Conservation (phyloP, 139 green algal species). For the Closterium sp. region DNA sequence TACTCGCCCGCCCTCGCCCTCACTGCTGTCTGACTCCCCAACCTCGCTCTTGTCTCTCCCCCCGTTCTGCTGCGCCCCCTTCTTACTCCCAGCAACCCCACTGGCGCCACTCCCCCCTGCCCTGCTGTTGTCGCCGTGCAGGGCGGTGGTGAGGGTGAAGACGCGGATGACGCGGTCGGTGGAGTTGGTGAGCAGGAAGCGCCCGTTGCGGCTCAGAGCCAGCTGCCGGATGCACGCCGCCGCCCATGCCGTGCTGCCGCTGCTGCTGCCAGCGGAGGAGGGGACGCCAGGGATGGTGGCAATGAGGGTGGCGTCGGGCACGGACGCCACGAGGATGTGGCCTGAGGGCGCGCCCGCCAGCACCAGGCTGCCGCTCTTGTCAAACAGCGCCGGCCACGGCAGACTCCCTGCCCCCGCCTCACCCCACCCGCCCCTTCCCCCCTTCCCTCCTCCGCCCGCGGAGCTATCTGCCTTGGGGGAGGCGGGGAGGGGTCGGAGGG, state of each 20-base stretch:
- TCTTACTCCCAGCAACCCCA: neutral
- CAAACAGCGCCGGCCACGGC: neutral
- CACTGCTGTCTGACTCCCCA: neutral
- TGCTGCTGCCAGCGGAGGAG: neutral
- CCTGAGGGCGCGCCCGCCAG: neutral
- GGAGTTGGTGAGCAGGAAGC: constrained; percentile 70
- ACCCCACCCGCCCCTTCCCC: neutral
- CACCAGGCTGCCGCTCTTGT: neutral
- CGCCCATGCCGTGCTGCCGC: neutral
- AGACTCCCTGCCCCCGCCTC: neutral
- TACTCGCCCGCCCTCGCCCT: neutral
- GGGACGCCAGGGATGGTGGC: neutral
- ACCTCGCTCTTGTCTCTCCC: neutral
- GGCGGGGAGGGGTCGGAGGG: neutral
- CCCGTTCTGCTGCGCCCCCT: neutral
- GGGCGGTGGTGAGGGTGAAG: constrained; percentile 34
- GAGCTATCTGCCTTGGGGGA: neutral
- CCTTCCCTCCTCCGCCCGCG: neutral
- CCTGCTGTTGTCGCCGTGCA: neutral
- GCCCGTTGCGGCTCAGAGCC: constrained; percentile 65
- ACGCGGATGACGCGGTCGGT: constrained; percentile 67
- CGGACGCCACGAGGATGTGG: neutral
- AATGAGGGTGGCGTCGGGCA: neutral
- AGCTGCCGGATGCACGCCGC: constrained; percentile 59
- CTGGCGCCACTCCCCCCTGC: too few relatives aligned